Base-by-base conservation (phyloP, 2,329 filamentous ascomycete species). In the Emydomyces testavorans region DNA sequence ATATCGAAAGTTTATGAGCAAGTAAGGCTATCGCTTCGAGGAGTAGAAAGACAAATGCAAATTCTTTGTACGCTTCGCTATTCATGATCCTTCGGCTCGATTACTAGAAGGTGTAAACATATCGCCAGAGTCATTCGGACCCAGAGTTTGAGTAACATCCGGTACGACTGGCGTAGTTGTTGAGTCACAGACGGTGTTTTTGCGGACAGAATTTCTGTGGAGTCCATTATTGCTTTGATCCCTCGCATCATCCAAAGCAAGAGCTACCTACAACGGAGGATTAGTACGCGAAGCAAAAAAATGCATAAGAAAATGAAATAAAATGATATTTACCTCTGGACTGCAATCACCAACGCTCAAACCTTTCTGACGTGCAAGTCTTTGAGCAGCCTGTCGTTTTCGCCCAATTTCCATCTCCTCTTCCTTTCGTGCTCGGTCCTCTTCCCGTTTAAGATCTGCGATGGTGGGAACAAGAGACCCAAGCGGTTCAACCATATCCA, bases 331-430 rank as follows among this genome's bases (percentile, higher is more conserved):
- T 47, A 47, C 45, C 36, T 47, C 29, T n/a, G 16, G 15, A 5
- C 56, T 55, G 18, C 53, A 49, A 11, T 54, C 54, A 41, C 59
- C 54, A 36, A 60, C 42, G 24, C 57, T 60, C 13, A 81, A 58
- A 1, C 79, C 79, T 23, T 74, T 70, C 50, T 71, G 70, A 8
- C 71, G 55, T 7, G 79, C 79, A 16, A 81, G 59, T 37, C 70
- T 67, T 28, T 72, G 70, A 2, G 79, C 79, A 37, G 74, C 74
- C 31, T 70, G 64, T 29, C 79, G 66, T 56, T 71, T 77, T 41
- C 69, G 66, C 48, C 72, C 64, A 21, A 81, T 65, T 31, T 72
- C 69, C 2, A 63, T 62, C 57, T 82, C 79, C 58, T 83, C 77
- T 57, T 79, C 66, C 28, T 65, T 55, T 40, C 68, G 71, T 0